Evolutionary conservation across 2,329 filamentous ascomycete genomes (phyloP).

Genomic region (Talaromyces verruculosus): DNA sequence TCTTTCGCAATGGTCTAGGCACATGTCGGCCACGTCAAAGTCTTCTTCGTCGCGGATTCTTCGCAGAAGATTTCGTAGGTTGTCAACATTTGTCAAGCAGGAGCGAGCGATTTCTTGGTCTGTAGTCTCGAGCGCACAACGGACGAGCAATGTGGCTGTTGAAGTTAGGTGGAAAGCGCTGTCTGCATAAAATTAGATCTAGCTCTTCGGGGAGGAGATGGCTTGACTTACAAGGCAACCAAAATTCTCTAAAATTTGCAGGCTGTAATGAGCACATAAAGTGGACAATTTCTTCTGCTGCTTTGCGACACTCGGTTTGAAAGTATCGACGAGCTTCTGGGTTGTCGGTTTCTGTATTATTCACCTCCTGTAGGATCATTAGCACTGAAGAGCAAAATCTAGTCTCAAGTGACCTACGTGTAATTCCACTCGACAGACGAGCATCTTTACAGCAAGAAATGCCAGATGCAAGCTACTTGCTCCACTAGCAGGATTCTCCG

Average conservation of each 20-base stretch:
- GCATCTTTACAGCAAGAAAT: slow-evolving; percentile 49
- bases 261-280: slow-evolving; percentile 51
- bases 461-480: slow-evolving; percentile 48
- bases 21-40: slow-evolving; percentile 59
- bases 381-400: not conserved
- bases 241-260: slow-evolving; percentile 54
- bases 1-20: slow-evolving; percentile 51
- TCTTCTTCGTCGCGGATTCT: slow-evolving; percentile 51
- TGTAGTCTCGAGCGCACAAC: slow-evolving; percentile 53
- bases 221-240: slow-evolving; percentile 46
- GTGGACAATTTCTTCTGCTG: slow-evolving; percentile 50
- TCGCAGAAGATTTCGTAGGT: slow-evolving; percentile 50
- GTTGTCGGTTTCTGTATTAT: slow-evolving; percentile 44
- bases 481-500: slow-evolving; percentile 40
- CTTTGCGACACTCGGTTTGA: slow-evolving; percentile 46
- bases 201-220: slow-evolving; percentile 18
- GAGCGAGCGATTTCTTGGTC: slow-evolving; percentile 48
- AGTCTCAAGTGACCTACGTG: slow-evolving; percentile 37
- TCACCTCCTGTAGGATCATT: slow-evolving; percentile 38
- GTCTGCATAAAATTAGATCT: slow-evolving; percentile 30
- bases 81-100: slow-evolving; percentile 50
- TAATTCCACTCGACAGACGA: slow-evolving; percentile 48
- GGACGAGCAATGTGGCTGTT: slow-evolving; percentile 54
- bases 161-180: slow-evolving; percentile 56
- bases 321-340: slow-evolving; percentile 52